Evolutionary conservation across 495 filamentous ascomycete genomes (phyloP), one percentile per base, ranked within the genome.

Genomic region (Schizothecium vesticola): DNA sequence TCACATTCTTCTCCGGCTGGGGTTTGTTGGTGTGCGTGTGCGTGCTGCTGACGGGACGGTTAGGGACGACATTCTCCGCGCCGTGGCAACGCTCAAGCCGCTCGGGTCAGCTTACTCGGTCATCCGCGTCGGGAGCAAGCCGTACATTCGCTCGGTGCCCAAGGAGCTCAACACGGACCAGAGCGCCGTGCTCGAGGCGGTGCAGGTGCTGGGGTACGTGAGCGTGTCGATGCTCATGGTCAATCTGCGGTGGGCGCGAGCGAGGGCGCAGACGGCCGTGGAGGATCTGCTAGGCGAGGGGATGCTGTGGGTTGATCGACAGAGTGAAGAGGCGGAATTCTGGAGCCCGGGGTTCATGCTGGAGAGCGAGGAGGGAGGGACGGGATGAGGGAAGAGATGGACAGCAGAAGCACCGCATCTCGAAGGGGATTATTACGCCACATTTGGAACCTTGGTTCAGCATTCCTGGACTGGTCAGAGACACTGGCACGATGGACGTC

Each of bases 131-230:
- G 95, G 96, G 8, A 85, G 85, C 70, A 91, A 92, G 75, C 85
- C 90, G 65, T 96, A 95, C 80, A 96, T 99, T 61, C 87, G 96
- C 22, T 96, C 92, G 1, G 88, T 98, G 36, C 96, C 95, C 1
- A 97, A 97, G 79, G 96, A 99, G 80, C 85, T 99, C 64, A 97
- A 96, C 74, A 93, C 88, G 16, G 95, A 99, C 75, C 95, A 99
- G 80, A 88, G 91, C 61, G 91, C 88, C 9, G 95, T 97, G 16
- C 84, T 99, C 9, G 96, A 98, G 78, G 92, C 88, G 0, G 93
- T 92, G 3, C 86, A 88, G 77, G 80, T 98, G 23, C 81, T 97
- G 19, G 93, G 95, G 0, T 97, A 92, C 75, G 91, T 98, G 24
- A 94, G 87, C 63, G 86, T 93, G 25, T 93, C 91, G 0, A 97